Base-by-base conservation (phyloP, 2,329 filamentous ascomycete species). In the Monosporascus sp. region DNA sequence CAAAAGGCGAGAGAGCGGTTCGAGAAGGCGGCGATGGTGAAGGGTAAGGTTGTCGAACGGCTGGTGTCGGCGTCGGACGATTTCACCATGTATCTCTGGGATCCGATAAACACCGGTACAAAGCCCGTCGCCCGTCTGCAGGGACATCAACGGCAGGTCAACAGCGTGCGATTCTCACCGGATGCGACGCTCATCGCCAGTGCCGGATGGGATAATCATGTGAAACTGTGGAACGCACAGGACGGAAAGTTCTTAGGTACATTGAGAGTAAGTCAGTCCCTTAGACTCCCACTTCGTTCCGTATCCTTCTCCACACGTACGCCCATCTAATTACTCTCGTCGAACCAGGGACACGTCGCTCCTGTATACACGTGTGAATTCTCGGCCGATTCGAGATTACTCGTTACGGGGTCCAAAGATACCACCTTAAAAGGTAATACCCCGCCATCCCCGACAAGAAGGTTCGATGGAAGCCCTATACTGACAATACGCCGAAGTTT, bases 91-190 rank as follows among this genome's bases (percentile, higher is more conserved):
- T 96, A 91, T 68, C 80, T 99, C 7, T 99, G 93, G 93, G 89
- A 95, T 55, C 92, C 92, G 0, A 78, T 85, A 9, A 79, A 77
- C 44, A 72, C 80, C 55, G 86, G 87, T 4, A 89, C 79, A 7
- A 97, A 97, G 69, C 92, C 93, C 1, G 77, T 97, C 3, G 88
- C 89, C n/a, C 80, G 91, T 36, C 81, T 97, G 73, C 73, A 90
- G n/a, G 94, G 94, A 2, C 94, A 99, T 66, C 90, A 97, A 69
- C 97, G 97, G 73, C 89, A 93, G 67, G 92, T 97, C 61, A 97
- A 97, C 70, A 89, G 97, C 67, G 92, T 97, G 48, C 88, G 87
- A 0, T 97, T 97, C 72, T 96, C 90, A 1, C 91, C 93, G 0
- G 92, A 97, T 65, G 93, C 91, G 36, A 79, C 83, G 8, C 80